phyloP scores from a whole-genome alignment of 257 asterid species.

The Cinchona pubescens region DNA sequence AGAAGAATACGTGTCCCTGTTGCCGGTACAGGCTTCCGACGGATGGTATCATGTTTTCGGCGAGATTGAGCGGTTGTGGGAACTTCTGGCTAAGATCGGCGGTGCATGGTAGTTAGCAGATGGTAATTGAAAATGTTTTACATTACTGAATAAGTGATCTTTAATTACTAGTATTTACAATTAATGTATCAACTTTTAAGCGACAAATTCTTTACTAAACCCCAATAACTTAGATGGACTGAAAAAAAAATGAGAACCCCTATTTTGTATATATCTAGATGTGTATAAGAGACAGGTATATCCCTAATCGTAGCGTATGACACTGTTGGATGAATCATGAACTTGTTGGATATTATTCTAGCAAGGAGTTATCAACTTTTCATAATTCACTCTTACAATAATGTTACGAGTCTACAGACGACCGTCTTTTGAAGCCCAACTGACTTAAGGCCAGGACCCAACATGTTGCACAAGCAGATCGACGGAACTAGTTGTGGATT shows the following conservation, averaged over 20 bases:
- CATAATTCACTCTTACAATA: too few species aligned
- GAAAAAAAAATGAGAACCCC: too few species aligned
- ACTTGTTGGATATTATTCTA: background rate
- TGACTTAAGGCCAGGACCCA: too few species aligned
- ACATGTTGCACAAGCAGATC: too few species aligned
- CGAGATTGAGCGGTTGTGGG: slow-evolving; percentile 75
- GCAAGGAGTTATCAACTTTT: background rate
- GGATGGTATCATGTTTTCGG: slow-evolving; percentile 58
- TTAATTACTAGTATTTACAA: too few species aligned
- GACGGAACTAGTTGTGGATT: too few species aligned
- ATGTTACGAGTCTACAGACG: too few species aligned
- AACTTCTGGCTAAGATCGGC: slow-evolving; percentile 41
- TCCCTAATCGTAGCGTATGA: too few species aligned
- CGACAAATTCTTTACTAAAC: too few species aligned
- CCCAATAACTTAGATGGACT: too few species aligned
- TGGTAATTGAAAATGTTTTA: background rate
- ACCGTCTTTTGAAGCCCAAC: background rate
- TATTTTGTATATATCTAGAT: too few species aligned
- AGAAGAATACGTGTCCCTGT: slow-evolving; percentile 78
- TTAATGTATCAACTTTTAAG: background rate
- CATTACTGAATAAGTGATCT: background rate
- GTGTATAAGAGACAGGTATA: too few species aligned
- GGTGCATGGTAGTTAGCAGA: background rate
- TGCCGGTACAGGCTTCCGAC: slow-evolving; percentile 83
- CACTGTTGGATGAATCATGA: background rate